Conservation (phyloP, 306 rosid species). For the Corylus heterophylla region DNA sequence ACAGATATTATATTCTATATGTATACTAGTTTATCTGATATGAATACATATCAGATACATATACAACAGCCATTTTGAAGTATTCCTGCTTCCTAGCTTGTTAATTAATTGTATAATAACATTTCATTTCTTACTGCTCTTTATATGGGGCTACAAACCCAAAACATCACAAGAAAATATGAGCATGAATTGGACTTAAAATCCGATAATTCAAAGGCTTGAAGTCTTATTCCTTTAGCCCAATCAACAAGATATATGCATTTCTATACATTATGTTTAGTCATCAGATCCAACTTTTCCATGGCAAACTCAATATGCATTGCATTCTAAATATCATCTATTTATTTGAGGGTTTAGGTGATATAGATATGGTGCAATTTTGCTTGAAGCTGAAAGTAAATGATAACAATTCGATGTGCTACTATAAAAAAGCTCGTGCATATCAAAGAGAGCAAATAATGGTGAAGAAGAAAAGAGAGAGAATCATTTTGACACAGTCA, state of each 20-base stretch:
- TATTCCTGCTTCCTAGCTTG: not conserved
- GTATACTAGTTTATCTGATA: no score
- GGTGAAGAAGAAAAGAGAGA: not conserved
- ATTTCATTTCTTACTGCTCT: not conserved
- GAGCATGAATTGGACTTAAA: not conserved
- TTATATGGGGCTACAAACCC: not conserved
- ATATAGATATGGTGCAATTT: not conserved
- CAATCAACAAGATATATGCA: not conserved
- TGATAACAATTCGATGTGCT: not conserved
- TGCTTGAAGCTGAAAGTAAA: not conserved
- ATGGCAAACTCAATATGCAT: not conserved
- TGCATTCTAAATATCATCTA: not conserved
- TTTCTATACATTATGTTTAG: not conserved
- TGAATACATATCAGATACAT: not conserved
- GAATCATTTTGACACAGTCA: not conserved
- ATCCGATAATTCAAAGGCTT: not conserved
- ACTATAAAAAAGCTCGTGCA: no score
- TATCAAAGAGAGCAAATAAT: not conserved
- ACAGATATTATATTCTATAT: no score
- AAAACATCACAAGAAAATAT: not conserved
- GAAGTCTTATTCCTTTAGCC: not conserved
- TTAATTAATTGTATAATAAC: not conserved
- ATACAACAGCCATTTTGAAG: not conserved
- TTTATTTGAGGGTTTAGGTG: no score
- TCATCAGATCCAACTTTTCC: not conserved